phyloP scores from a whole-genome alignment of 768 basidiomycete genomes.

The Clavulina sp. region DNA sequence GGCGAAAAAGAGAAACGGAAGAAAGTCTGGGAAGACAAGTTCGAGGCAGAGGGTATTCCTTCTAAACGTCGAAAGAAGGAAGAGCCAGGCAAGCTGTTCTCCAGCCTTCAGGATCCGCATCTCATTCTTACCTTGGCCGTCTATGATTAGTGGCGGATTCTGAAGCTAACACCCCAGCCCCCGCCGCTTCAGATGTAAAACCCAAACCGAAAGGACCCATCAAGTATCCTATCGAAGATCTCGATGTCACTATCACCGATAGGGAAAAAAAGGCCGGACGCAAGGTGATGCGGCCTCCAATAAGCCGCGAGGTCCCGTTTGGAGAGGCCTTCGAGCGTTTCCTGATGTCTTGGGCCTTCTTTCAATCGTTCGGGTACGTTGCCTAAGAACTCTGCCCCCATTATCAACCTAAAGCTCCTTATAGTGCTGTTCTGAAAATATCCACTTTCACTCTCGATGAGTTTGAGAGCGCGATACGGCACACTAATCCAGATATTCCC shows the following conservation, averaged over 20 bases:
- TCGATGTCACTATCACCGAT: conserved; percentile 63
- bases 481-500: conserved; percentile 46
- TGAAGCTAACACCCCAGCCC: background rate
- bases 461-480: conserved; percentile 71
- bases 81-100: conserved; percentile 43
- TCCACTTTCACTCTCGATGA: conserved; percentile 88
- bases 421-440: conserved; percentile 69
- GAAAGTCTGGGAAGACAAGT: conserved; percentile 65
- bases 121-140: background rate
- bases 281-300: conserved; percentile 42
- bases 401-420: background rate
- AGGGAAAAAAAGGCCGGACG: conserved; percentile 71
- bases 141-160: too few relatives aligned
- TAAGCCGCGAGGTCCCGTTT: conserved; percentile 35
- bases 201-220: conserved; percentile 57
- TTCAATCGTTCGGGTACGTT: conserved; percentile 81
- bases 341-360: conserved; percentile 84
- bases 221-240: conserved; percentile 85
- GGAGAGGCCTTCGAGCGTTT: conserved; percentile 52
- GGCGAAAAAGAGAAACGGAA: conserved; percentile 87
- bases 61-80: conserved; percentile 66
- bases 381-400: background rate
- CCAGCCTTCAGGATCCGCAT: background rate
- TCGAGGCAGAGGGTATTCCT: conserved; percentile 43
- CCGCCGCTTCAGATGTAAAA: conserved; percentile 29